phyloP scores from a whole-genome alignment of 495 filamentous ascomycete species.

The Jackrogersella minutella region DNA sequence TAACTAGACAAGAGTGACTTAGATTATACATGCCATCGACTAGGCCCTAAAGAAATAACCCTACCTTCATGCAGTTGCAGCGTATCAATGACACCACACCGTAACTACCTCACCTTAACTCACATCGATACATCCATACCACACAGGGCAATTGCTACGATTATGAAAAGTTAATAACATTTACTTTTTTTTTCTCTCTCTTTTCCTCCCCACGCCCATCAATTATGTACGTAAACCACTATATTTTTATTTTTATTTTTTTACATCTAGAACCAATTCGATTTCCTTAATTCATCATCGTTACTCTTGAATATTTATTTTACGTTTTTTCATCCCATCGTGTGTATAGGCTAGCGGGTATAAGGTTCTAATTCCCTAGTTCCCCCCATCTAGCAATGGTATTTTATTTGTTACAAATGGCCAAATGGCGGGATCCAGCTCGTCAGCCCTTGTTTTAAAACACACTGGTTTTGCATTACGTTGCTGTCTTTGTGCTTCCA shows the following conservation, averaged over 20 bases:
- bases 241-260: neutral
- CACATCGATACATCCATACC: no score
- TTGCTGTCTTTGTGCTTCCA: conserved; percentile 26
- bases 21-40: conserved; percentile 2
- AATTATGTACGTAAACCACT: neutral
- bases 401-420: conserved; percentile 35
- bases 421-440: conserved; percentile 21
- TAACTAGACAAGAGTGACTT: conserved; percentile 4
- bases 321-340: neutral
- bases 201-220: neutral
- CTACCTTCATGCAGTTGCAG: conserved; percentile 19
- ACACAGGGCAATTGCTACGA: no score
- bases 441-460: conserved; percentile 37
- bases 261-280: neutral
- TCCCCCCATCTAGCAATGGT: no score
- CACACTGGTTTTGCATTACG: conserved; percentile 13
- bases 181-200: neutral
- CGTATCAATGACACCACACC: conserved; percentile 24
- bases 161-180: no score
- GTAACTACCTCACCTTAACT: conserved; percentile 13
- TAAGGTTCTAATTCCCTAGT: conserved; percentile 4
- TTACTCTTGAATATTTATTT: conserved; percentile 1
- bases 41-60: neutral
- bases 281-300: neutral
- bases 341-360: neutral